Conservation (phyloP, 352 stramenopile species). For the Globisporangium spinosum region DNA sequence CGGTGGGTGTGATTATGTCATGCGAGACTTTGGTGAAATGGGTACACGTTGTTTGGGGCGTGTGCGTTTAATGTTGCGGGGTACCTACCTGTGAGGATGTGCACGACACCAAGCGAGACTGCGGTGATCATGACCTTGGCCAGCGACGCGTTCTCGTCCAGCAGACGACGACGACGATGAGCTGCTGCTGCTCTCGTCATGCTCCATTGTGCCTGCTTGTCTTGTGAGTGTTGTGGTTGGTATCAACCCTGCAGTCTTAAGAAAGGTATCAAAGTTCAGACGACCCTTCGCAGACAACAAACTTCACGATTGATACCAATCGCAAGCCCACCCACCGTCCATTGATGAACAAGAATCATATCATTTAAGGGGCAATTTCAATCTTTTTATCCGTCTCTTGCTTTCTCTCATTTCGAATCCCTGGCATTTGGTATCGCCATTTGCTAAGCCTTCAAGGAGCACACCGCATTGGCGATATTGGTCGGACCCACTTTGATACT, state of each 20-base stretch:
- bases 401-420: not conserved
- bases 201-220: not conserved
- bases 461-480: not conserved
- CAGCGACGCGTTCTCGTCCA: slow-evolving; percentile 24
- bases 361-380: not conserved
- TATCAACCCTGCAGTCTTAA: not conserved
- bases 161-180: slow-evolving; percentile 10
- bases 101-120: slow-evolving; percentile 42
- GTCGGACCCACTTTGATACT: not conserved
- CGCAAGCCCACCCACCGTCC: not conserved
- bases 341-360: not conserved
- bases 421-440: not conserved
- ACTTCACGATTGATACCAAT: not conserved
- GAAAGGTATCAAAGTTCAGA: not conserved
- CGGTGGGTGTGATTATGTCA: not conserved
- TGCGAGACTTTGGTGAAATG: not conserved
- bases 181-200: not conserved
- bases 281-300: not conserved
- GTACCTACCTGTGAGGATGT: slow-evolving; percentile 47
- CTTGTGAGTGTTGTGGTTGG: not conserved
- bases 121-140: slow-evolving; percentile 32
- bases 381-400: not conserved
- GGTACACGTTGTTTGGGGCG: not conserved
- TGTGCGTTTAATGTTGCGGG: too few relatives aligned
- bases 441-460: not conserved